phyloP scores from a whole-genome alignment of 2,329 filamentous ascomycete genomes.

The Thermoascus crustaceus region DNA sequence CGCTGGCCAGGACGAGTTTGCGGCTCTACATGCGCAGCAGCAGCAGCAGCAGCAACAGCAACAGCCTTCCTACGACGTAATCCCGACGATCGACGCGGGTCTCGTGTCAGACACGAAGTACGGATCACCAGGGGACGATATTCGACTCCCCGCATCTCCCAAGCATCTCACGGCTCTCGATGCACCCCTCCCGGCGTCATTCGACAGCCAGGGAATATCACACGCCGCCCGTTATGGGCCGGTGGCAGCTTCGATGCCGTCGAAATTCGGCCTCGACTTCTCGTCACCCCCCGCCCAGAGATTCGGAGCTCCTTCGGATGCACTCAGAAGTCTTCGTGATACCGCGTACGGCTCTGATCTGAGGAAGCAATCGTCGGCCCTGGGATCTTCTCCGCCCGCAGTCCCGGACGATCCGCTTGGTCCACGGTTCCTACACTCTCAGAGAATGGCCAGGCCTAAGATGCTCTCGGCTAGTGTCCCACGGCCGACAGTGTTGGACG shows the following conservation, averaged over 20 bases:
- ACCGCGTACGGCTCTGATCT: slow-evolving; percentile 64
- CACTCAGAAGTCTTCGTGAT: slow-evolving; percentile 53
- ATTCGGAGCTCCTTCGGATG: slow-evolving; percentile 59
- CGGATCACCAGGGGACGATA: slow-evolving; percentile 74
- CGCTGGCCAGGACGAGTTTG: slow-evolving; percentile 36
- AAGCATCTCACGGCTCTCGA: slow-evolving; percentile 81
- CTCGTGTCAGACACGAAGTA: slow-evolving; percentile 57
- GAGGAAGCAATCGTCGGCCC: slow-evolving; percentile 47
- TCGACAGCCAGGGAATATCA: slow-evolving; percentile 92
- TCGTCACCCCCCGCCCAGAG: slow-evolving; percentile 64
- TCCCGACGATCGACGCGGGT: slow-evolving; percentile 51
- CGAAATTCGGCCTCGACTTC: slow-evolving; percentile 74
- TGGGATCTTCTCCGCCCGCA: slow-evolving; percentile 52
- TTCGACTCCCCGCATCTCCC: slow-evolving; percentile 73
- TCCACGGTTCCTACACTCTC: slow-evolving; percentile 57
- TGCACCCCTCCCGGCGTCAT: slow-evolving; percentile 84
- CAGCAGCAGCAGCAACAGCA: slow-evolving; percentile 11
- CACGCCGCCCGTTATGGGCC: slow-evolving; percentile 83
- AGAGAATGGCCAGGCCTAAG: slow-evolving; percentile 52
- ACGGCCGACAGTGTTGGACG: slow-evolving; percentile 44
- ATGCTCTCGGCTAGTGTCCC: slow-evolving; percentile 56
- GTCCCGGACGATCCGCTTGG: slow-evolving; percentile 59
- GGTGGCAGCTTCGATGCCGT: slow-evolving; percentile 85
- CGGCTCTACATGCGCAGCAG: slow-evolving; percentile 34
- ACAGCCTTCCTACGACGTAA: slow-evolving; percentile 39